phyloP scores from a whole-genome alignment of 2,329 filamentous ascomycete genomes.

The Xylaria sp. region DNA sequence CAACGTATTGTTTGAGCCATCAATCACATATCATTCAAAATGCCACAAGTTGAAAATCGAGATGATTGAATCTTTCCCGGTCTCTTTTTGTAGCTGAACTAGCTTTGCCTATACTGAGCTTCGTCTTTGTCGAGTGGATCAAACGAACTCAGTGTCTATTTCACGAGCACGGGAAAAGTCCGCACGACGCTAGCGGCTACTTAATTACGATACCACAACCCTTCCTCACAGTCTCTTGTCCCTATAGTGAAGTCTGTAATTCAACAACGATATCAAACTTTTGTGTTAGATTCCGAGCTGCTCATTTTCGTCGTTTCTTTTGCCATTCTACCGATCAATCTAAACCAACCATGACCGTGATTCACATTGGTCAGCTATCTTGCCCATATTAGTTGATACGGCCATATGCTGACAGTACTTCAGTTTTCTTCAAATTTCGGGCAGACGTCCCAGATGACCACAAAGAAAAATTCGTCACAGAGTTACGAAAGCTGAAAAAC shows the following conservation, averaged over 20 bases:
- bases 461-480: conserved; percentile 56
- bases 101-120: not conserved
- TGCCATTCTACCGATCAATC: not conserved
- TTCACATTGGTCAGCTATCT: conserved; percentile 25
- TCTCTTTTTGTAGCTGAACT: not conserved
- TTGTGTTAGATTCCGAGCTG: not conserved
- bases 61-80: not conserved
- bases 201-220: not conserved
- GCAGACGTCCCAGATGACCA: conserved; percentile 43
- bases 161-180: conserved; percentile 22
- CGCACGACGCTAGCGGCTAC: conserved; percentile 4
- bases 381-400: not conserved
- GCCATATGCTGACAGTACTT: not conserved
- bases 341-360: conserved; percentile 19
- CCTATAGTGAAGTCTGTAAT: not conserved
- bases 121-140: not conserved
- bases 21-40: not conserved
- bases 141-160: not conserved
- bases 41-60: not conserved
- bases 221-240: not conserved
- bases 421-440: conserved; percentile 35
- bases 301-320: not conserved
- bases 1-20: not conserved
- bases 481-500: conserved; percentile 60
- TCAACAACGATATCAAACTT: not conserved